Base-by-base conservation (phyloP, 2,329 filamentous ascomycete genomes). In the Rhynchosporium secalis region DNA sequence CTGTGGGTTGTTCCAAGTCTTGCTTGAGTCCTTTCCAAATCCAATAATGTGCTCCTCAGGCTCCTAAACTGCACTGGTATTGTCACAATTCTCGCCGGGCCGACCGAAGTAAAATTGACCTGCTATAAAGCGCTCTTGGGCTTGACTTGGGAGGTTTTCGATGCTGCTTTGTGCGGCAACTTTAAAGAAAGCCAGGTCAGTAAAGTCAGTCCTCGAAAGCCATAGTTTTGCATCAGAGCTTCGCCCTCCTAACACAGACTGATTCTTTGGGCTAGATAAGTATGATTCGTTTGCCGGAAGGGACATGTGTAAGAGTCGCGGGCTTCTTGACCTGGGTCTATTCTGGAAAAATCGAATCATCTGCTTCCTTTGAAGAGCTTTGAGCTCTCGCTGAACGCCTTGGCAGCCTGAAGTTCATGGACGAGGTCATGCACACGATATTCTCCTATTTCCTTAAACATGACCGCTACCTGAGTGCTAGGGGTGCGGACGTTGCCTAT, bases 71-170 rank as follows among this genome's bases (percentile, higher is more conserved):
- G 51, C 15, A 2, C 29, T 3, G 51, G 41, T 1, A 41, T 55
- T 10, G 33, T 20, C 6, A 56, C 61, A 2, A 9, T 62, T 10
- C 15, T 59, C 12, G 43, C 59, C 20, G 61, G 56, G 1, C 48
- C 56, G 12, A n/a, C 26, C 1, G n/a, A 49, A 40, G 29, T 6
- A 20, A 36, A 8, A 15, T 41, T 56, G 20, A 20, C 40, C 3
- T 59, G 43, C 46, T 56, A 62, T 41, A 59, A 56, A 56, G 48
- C 48, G 6, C 26, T 62, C 2, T 15, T 62, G 5, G 56, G 38
- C 4, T 49, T 59, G 5, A 46, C 52, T 20, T 62, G 49, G 6
- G 31, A 49, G 5, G 59, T 43, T 41, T 59, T 56, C 36, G 48
- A 62, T 33, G 56, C 36, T 41, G 46, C 47, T 15, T n/a, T 51